phyloP scores from a whole-genome alignment of 805 yeast species.

The Myxozyma kluyveri region DNA sequence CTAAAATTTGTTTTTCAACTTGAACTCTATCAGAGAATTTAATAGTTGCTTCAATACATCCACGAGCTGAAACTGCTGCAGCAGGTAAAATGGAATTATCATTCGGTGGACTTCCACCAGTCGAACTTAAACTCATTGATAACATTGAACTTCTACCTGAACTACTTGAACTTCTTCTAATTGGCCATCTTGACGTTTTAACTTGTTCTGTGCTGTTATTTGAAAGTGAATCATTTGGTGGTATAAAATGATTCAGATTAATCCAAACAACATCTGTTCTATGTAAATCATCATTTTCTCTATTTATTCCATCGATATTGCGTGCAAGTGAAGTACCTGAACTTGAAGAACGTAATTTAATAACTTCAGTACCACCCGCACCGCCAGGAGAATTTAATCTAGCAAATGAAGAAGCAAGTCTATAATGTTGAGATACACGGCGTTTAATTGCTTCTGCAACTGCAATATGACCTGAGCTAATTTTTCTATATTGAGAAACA shows the following conservation, averaged over 20 bases:
- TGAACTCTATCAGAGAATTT: conserved; percentile 14
- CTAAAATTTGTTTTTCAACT: conserved; percentile 6
- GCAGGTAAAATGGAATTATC: too few relatives aligned
- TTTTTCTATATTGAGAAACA: too few relatives aligned
- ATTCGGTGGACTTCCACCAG: not conserved
- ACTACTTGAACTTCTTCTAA: not conserved
- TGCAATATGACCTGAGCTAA: not conserved
- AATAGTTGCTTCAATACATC: conserved; percentile 5
- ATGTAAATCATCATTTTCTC: too few relatives aligned
- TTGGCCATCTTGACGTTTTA: not conserved
- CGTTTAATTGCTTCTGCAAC: not conserved
- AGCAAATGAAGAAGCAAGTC: not conserved
- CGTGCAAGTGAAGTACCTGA: not conserved
- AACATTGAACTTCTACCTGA: not conserved
- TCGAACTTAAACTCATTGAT: too few relatives aligned
- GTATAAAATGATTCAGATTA: conserved; percentile 5
- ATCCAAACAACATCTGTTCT: not conserved
- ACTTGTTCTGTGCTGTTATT: not conserved
- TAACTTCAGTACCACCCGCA: not conserved
- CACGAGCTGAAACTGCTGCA: not conserved
- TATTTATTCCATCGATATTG: too few relatives aligned
- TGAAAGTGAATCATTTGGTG: not conserved
- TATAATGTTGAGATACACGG: not conserved
- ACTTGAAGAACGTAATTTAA: not conserved
- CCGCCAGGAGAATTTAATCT: not conserved